Conservation (phyloP, 768 basidiomycete genomes). For the Cubamyces sp. region DNA sequence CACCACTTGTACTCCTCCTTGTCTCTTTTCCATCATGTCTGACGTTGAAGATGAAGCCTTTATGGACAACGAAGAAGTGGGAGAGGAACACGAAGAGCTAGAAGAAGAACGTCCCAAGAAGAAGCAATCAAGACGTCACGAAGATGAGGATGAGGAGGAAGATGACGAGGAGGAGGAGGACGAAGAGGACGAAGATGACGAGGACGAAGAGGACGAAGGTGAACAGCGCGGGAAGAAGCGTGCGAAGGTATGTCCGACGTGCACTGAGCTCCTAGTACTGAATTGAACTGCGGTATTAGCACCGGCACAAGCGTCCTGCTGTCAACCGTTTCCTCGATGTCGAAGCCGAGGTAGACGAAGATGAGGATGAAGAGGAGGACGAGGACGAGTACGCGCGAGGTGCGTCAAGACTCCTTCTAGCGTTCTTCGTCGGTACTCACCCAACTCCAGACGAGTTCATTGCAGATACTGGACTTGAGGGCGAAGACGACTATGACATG, state of each 20-base stretch:
- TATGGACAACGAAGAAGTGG: constrained; percentile 25
- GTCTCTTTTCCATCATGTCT: constrained; percentile 19
- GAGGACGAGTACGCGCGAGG: constrained; percentile 69
- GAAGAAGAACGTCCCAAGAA: constrained; percentile 42
- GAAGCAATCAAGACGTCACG: constrained; percentile 44
- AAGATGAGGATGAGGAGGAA: constrained; percentile 43
- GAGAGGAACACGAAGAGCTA: constrained; percentile 40
- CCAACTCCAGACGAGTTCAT: constrained; percentile 66
- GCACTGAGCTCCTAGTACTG: constrained; percentile 1
- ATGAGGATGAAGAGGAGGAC: constrained; percentile 93
- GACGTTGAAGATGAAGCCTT: constrained; percentile 35
- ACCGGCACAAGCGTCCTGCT: constrained; percentile 69
- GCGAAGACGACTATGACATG: constrained; percentile 65
- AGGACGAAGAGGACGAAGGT: constrained; percentile 49
- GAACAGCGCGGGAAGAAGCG: constrained; percentile 57
- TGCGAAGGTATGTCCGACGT: constrained; percentile 52
- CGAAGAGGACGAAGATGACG: constrained; percentile 36
- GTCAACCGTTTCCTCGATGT: constrained; percentile 91
- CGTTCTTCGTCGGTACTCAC: not conserved
- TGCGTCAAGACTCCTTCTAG: constrained; percentile 41
- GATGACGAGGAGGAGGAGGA: constrained; percentile 58
- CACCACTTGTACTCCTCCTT: constrained; percentile 1
- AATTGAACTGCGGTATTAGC: constrained; percentile 10
- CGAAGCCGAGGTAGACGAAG: constrained; percentile 95
- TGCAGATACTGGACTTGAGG: constrained; percentile 60